These are phyloP conservation scores for Petunia axillaris DNA, from an alignment of 257 asterid genomes.

Conservation along the genomic window DNA sequence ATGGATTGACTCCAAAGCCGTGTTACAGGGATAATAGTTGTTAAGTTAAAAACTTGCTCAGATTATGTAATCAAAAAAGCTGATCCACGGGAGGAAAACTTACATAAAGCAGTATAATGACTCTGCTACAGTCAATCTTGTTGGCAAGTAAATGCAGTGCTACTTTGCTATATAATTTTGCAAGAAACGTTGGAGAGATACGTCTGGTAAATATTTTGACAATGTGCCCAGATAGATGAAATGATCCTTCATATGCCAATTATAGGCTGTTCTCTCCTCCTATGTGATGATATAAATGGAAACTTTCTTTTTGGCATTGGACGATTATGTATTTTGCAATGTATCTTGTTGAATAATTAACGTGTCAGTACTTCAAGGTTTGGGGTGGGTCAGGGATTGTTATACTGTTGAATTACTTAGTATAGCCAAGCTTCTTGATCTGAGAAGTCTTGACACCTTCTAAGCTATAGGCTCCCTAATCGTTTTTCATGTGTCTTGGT, in stretches of 20 bases:
- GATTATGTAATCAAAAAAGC: slow-evolving; percentile 29
- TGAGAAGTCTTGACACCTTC: too few species aligned
- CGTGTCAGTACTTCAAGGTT: too few species aligned
- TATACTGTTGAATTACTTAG: too few species aligned
- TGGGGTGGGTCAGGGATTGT: too few species aligned
- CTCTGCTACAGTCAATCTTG: neutral
- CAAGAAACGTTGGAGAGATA: neutral
- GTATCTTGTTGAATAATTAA: too few species aligned
- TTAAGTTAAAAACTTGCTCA: slow-evolving; percentile 42
- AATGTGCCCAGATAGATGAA: neutral
- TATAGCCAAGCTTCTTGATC: too few species aligned
- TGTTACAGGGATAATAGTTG: slow-evolving; percentile 56
- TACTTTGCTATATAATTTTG: neutral
- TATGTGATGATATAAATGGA: too few species aligned
- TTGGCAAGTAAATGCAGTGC: slow-evolving; percentile 16
- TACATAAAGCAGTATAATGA: slow-evolving; percentile 20
- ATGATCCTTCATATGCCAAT: neutral
- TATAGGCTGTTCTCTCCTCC: too few species aligned
- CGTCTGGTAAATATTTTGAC: neutral
- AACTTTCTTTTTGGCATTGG: too few species aligned
- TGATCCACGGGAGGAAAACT: slow-evolving; percentile 29
- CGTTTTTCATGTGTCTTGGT: too few species aligned
- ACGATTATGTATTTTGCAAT: too few species aligned
- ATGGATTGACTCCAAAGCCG: slow-evolving; percentile 56
- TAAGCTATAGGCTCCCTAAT: too few species aligned